Percentiles rank a stretch among this genome's conserved stretches.
Conservation (phyloP, 2,329 filamentous ascomycete genomes). For the Sporothrix phasma region DNA sequence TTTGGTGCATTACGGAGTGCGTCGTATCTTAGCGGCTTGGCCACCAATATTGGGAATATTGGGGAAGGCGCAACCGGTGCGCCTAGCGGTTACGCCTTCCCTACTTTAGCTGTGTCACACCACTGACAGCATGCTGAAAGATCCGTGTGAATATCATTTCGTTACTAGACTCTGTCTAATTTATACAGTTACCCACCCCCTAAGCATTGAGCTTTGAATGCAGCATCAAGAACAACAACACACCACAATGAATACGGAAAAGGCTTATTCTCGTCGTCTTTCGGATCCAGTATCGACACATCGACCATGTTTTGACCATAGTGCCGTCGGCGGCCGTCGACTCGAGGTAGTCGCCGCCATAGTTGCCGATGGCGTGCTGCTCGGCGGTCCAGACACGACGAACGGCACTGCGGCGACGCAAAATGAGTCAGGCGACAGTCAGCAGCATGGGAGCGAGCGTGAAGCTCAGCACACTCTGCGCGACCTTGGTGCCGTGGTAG, state of each 20-base stretch:
- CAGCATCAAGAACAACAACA: too few relatives aligned
- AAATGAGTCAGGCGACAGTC: conserved; percentile 27
- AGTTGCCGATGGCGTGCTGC: conserved; percentile 19
- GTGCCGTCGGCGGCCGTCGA: background rate
- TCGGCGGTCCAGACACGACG: conserved; percentile 24
- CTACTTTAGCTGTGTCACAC: too few relatives aligned
- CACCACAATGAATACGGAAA: conserved; percentile 27
- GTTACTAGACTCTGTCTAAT: background rate
- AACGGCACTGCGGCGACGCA: conserved; percentile 26
- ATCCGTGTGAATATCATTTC: background rate
- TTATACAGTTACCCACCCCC: background rate
- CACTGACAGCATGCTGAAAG: too few relatives aligned
- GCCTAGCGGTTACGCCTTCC: too few relatives aligned
- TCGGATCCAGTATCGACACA: conserved; percentile 29
- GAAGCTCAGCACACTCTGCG: conserved; percentile 27
- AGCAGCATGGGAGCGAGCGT: conserved; percentile 28
- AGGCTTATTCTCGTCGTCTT: conserved; percentile 31
- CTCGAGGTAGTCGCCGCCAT: conserved; percentile 14
- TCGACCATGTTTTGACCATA: conserved; percentile 26
- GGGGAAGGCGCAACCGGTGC: background rate
- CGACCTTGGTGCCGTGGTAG: conserved; percentile 27
- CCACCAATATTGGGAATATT: too few relatives aligned
- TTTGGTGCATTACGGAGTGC: background rate
- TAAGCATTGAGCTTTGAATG: too few relatives aligned
- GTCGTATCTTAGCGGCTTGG: background rate